Base-by-base conservation (phyloP, 805 yeast genomes). In the Metschnikowia cubensis region DNA sequence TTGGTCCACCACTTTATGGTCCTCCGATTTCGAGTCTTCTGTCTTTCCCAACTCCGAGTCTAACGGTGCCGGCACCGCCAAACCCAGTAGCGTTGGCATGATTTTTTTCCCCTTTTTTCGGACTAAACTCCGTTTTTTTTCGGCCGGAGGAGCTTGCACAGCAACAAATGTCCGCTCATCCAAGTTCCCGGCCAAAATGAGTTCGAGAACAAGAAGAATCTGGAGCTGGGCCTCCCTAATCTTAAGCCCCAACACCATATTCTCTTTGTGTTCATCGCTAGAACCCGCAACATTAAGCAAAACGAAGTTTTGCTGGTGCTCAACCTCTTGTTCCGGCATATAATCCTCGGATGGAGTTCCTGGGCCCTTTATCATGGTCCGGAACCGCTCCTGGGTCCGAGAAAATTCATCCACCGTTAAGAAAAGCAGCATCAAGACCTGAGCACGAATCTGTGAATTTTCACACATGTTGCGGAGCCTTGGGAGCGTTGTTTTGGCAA, bases 161-260 rank as follows among this genome's bases (percentile, higher is more conserved):
- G 25, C 15, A 65, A 57, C 71, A 64, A 58, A 66, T 73, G 17
- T 54, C 64, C 51, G 59, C 60, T 68, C 77, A 47, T 74, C 75
- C 6, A 72, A 52, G 4, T 61, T 62, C 50, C 68, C 60, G 10
- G 66, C 43, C 20, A 61, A 54, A 2, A 81, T 60, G 3, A 79
- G 49, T 54, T 82, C 86, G 37, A 82, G 55, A 2, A 78, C 53
- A 0, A 80, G 52, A 2, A 82, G 55, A 0, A 80, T 66, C 57
- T 82, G 86, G 32, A 82, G 59, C 53, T 81, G 84, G 1, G 83
- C 77, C 54, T 82, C 86, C 34, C 85, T 65, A 2, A 77, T 67
- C 53, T 81, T 82, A 50, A 81, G 65, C 35, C 74, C 71, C 35
- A 67, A 60, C 2, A 70, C 58, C 1, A 76, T 51, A 14, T 64